These are phyloP conservation scores for Houttuynia cordata DNA, from an alignment of 164 flowering plant genomes.

Conservation along the genomic window DNA sequence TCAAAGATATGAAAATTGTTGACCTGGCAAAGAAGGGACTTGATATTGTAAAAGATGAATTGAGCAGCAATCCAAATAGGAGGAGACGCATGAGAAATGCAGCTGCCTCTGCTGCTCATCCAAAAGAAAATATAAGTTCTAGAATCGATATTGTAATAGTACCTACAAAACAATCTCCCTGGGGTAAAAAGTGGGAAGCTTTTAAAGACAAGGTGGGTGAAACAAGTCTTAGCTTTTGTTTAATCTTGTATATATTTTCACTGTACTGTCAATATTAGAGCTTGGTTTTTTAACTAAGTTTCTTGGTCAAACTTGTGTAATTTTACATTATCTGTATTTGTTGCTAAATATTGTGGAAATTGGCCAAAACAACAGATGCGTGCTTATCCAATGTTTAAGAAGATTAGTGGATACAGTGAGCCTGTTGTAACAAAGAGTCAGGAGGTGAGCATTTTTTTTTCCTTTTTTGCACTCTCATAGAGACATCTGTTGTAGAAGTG, in stretches of 20 bases:
- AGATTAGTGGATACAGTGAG: no score
- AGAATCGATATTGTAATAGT: conserved; percentile 66
- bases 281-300: neutral
- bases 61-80: conserved; percentile 48
- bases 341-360: neutral
- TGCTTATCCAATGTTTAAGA: conserved; percentile 51
- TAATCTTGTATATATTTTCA: neutral
- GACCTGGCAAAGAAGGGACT: conserved; percentile 81
- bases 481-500: no score
- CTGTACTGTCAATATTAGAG: neutral
- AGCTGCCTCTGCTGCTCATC: conserved; percentile 35
- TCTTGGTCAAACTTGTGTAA: no score
- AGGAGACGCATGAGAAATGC: conserved; percentile 46
- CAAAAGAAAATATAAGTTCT: conserved; percentile 56
- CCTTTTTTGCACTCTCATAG: no score
- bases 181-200: conserved; percentile 77
- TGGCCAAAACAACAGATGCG: conserved; percentile 35
- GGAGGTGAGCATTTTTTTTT: no score
- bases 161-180: conserved; percentile 56
- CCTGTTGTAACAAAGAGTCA: no score
- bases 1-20: conserved; percentile 63
- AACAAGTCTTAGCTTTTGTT: neutral
- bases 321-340: no score
- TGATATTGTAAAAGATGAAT: conserved; percentile 77
- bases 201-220: conserved; percentile 57